Percentiles rank a stretch among this genome's conserved stretches.
phyloP scores from a whole-genome alignment of 2,329 filamentous ascomycete species.

The Epichloe hybrida region DNA sequence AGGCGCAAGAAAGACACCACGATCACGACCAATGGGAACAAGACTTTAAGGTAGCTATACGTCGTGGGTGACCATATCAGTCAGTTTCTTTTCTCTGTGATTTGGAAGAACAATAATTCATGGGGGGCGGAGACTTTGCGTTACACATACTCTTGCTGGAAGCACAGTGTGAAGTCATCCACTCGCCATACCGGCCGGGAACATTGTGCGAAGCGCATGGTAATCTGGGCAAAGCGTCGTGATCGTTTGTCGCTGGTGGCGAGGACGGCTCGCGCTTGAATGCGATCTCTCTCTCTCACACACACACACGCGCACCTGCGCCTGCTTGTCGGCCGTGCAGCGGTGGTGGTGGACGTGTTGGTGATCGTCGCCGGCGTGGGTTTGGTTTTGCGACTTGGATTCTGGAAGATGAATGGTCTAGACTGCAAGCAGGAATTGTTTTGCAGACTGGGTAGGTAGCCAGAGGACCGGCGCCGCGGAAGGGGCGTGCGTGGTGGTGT shows the following conservation, averaged over 20 bases:
- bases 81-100: neutral
- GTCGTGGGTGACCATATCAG: neutral
- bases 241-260: conserved; percentile 4
- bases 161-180: conserved; percentile 51
- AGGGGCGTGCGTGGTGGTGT: neutral
- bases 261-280: neutral
- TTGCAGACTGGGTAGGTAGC: neutral
- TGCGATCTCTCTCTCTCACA: neutral
- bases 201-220: conserved; percentile 40
- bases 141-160: conserved; percentile 50
- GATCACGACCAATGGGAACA: conserved; percentile 64
- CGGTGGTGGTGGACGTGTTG: neutral
- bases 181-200: conserved; percentile 46
- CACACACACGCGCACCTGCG: neutral
- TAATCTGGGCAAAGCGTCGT: conserved; percentile 4
- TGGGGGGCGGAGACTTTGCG: neutral
- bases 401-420: neutral
- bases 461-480: neutral
- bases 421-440: neutral
- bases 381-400: neutral
- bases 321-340: conserved; percentile 1
- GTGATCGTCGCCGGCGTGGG: neutral
- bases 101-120: neutral
- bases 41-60: conserved; percentile 40
- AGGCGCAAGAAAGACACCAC: conserved; percentile 57